Conservation (phyloP, 345 rosid genomes). For the Laguncularia racemosa region DNA sequence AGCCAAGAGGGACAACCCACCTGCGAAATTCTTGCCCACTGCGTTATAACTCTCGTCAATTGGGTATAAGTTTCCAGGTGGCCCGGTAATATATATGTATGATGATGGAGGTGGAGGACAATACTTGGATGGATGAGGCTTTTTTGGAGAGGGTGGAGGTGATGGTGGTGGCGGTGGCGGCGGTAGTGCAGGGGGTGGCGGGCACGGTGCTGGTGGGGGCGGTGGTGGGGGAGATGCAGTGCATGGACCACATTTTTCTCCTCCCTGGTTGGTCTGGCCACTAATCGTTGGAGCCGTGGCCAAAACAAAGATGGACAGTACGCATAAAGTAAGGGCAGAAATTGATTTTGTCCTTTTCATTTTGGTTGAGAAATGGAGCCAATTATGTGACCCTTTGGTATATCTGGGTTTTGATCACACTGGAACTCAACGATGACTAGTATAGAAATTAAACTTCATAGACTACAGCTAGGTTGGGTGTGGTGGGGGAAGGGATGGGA, state of each 20-base stretch:
- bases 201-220: conserved; percentile 10
- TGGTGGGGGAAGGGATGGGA: too few species aligned
- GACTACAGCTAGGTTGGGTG: too few species aligned
- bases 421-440: too few species aligned
- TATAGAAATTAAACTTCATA: too few species aligned
- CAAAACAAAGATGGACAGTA: conserved; percentile 7
- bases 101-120: conserved; percentile 32
- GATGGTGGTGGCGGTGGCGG: conserved; percentile 26
- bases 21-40: background rate
- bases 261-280: conserved; percentile 18
- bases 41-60: conserved; percentile 17
- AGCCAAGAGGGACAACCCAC: conserved; percentile 11
- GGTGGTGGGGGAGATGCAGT: conserved; percentile 28
- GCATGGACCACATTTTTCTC: conserved; percentile 34
- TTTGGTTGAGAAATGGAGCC: background rate
- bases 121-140: conserved; percentile 25
- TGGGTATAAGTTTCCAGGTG: conserved; percentile 40
- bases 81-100: conserved; percentile 40
- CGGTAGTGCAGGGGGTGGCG: conserved; percentile 17
- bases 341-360: conserved; percentile 1
- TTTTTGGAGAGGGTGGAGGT: conserved; percentile 25
- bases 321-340: background rate
- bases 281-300: background rate
- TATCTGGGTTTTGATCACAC: too few species aligned
- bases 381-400: too few species aligned